phyloP scores from a whole-genome alignment of 176 grass and related monocot genomes.

The Oryza meyeriana region DNA sequence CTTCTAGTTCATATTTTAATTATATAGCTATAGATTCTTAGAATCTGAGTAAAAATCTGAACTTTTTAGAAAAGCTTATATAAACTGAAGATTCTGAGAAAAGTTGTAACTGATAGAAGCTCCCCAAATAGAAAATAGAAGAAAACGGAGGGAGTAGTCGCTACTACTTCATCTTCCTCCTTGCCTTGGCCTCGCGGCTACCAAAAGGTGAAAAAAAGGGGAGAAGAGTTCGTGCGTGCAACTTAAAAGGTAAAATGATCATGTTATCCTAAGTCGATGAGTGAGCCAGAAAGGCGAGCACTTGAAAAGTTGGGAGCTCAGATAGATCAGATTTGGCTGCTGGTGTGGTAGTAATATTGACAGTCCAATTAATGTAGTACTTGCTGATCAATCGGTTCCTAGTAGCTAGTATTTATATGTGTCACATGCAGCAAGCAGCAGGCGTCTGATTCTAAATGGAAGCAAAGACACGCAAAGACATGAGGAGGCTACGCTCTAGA shows the following conservation, averaged over 20 bases:
- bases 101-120: too few species aligned
- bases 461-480: too few species aligned
- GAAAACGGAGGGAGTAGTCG: too few species aligned
- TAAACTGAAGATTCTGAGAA: too few species aligned
- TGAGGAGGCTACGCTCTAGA: conserved; percentile 7
- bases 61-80: too few species aligned
- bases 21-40: too few species aligned
- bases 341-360: not conserved
- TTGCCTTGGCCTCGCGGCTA: too few species aligned
- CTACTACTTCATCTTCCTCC: too few species aligned
- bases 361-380: not conserved
- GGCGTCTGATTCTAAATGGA: conserved; percentile 35
- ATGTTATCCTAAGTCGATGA: not conserved
- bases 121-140: too few species aligned
- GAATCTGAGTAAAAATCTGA: too few species aligned
- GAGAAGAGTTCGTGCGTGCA: not conserved
- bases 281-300: not conserved
- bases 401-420: conserved; percentile 11
- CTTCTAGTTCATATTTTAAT: too few species aligned
- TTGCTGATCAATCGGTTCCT: not conserved
- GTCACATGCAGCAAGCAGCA: not conserved
- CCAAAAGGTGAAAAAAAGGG: too few species aligned
- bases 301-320: not conserved
- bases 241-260: not conserved
- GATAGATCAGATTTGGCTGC: not conserved